Evolutionary conservation across 495 filamentous ascomycete genomes (phyloP), one percentile per base, ranked within the genome.

Genomic region (Glutinoglossum americanum): DNA sequence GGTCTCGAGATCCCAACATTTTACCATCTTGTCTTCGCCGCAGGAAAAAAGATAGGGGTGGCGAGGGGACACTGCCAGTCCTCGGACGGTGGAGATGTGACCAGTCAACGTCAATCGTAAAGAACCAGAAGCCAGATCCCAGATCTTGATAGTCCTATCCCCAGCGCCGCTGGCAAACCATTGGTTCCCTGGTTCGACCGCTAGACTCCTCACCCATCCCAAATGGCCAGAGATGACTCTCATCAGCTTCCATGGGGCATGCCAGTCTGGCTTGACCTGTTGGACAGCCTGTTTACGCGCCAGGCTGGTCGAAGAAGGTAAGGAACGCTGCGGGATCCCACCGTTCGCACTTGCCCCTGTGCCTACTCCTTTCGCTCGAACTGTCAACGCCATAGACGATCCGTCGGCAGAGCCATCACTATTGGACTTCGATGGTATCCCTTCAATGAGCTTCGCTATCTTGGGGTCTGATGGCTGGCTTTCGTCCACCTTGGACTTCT

Each of bases 11-110:
- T 99, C 93, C 93, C 93, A 99, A 72, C 93, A 97, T 70, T 97
- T 97, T 37, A 99, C 93, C 88, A 94, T 96, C 76, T 99, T 99
- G 68, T 99, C 93, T 69, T 99, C 93, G 55, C 86, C 93, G 63
- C 93, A 97, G 15, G 87, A 94, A 69, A 97, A 99, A 35, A 99
- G 77, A 67, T 99, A 99, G 1, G 93, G 93, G 68, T 99, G 93
- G 54, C 93, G 74, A 17, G 89, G 85, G 3, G 88, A 94, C 7
- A 99, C 85, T 0, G 90, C 93, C 53, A 99, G 73, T 7, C 93
- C 93, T 49, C 93, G 82, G 17, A 99, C 93, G 7, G 90, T 93
- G 44, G 87, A 94, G 60, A 99, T 99, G 68, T 99, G 93, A 28
- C 93, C 93, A 1, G 93, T 99, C 30, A 99, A 72, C 1, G 93